Evolutionary conservation across 768 basidiomycete genomes (phyloP), one percentile per base, ranked within the genome.

Genomic region (Amanita molliuscula): DNA sequence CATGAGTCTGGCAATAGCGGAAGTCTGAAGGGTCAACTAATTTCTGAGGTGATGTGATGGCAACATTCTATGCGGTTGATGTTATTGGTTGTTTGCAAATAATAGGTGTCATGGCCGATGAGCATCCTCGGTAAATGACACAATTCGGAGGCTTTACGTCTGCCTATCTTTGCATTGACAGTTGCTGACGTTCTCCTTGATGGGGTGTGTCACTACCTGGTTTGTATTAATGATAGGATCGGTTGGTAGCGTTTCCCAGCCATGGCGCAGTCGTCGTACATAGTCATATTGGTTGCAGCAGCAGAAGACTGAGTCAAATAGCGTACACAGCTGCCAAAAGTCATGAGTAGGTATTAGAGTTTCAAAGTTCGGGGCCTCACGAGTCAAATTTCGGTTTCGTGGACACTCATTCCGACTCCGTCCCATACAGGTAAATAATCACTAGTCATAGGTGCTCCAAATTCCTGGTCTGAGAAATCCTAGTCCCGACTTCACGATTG

Each of bases 171-270:
- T 20, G 25, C 15, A 2, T 4, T 42, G 38, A 42, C 38, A 41
- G 35, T 28, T 20, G 23, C n/a, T 49, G 48, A 49, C 48, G 42
- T 40, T 49, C 48, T 49, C 49, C 49, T 50, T 50, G 49, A 50
- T 50, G 49, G 49, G 21, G 23, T 13, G 21, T 43, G 49, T 44
- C 49, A 44, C 41, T 43, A 23, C 49, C 42, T 13, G 41, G 40
- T 34, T 29, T 43, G 49, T 50, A 50, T 21, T 43, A 44, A 44
- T 42, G 34, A 50, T 34, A 34, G 29, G 15, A 50, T 25, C 36
- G 28, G 25, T 34, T 35, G 23, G 33, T 23, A 31, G 38, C 16
- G 7, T 31, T 42, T 41, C 48, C 37, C 16, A 36, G 37, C 25
- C 44, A 23, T 18, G 21, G 18, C n/a, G 20, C 26, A 31, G 26